Evolutionary conservation across 441 rosid genomes (phyloP), one percentile per base, ranked within the genome.

Genomic region (Codiaeum variegatum): DNA sequence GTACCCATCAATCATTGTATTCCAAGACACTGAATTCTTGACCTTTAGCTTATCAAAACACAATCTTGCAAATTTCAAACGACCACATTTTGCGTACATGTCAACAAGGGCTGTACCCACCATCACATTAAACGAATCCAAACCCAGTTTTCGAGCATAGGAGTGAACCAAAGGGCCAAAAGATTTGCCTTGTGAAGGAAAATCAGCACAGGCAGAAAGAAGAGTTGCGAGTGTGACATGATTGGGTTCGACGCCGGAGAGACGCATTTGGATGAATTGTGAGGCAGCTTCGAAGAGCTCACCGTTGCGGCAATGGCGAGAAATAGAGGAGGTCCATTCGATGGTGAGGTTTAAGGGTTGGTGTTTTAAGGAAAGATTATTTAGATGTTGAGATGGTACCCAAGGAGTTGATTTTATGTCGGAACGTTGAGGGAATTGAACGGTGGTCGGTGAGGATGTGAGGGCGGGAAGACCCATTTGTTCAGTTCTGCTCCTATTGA

Each of bases 291-390:
- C 75, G 13, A 72, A 69, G 19, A 92, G 61, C 21, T 73, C 86
- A 71, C 98, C 90, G 18, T 70, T 74, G 69, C 85, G 88, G 82
- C 91, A 82, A 76, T 63, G 85, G 59, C 84, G 87, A 66, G 91
- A 80, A 69, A 91, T 84, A 64, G 91, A 86, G 65, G 88, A 85
- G 65, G 95, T 92, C 92, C 93, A 89, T 79, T 80, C 79, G 71
- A 92, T 81, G 11, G 67, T 71, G 64, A 76, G 73, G 69, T 85
- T 81, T 15, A 61, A 3, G 34, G 75, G 58, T 18, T 67, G 38
- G 55, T 78, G 58, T 75, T 70, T 42, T 65, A 32, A 7, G 60
- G 77, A 38, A 47, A 67, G 64, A 74, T 77, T 75, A 67, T 66
- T 75, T 38, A 49, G 47, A 46, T 49, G 8, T 16, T 24, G 70